Base-by-base conservation (phyloP, 2,329 filamentous ascomycete genomes). In the Biscogniauxia mediterranea region DNA sequence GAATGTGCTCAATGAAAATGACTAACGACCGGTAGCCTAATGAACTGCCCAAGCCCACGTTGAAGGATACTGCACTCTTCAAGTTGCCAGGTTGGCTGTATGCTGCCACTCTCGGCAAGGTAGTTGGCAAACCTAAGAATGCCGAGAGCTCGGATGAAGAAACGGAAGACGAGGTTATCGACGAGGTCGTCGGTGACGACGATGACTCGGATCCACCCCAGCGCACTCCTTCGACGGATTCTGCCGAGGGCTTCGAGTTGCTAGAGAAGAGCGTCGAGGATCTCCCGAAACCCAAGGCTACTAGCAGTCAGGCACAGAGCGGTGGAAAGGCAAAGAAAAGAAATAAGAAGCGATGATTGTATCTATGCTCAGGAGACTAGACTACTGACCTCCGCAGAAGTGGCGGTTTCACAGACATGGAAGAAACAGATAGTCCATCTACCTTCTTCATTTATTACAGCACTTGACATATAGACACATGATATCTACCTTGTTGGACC, bases 61-160 rank as follows among this genome's bases (percentile, higher is more conserved):
- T 97, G 75, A 85, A 79, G 65, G 91, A 98, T 73, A 99, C 95
- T 0, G 88, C 93, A 62, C 83, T 98, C 52, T 85, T 90, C 76
- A 89, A 89, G 57, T 79, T 96, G 5, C 95, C 95, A 0, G 73
- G 88, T 58, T 96, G 89, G 85, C 73, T 86, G 60, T 95, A 89
- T 79, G 81, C 76, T 57, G 79, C 80, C 61, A 83, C 82, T 5
- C 65, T 83, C 51, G 83, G 84, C 58, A 82, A 83, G 51, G 71
- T 84, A 58, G 66, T 87, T 15, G 65, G 72, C 64, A 71, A 77
- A 70, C 67, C 68, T 13, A 61, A 64, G 3, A 26, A 60, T 5
- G 49, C 60, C 7, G 61, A 65, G 25, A 71, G 78, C 15, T 69
- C 75, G 1, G 69, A 73, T 9, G 69, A 74, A 17, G 73, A 75